Evolutionary conservation across 495 filamentous ascomycete species (phyloP), one percentile per base, ranked within the genome.

Genomic region (Penicillium argentinense): DNA sequence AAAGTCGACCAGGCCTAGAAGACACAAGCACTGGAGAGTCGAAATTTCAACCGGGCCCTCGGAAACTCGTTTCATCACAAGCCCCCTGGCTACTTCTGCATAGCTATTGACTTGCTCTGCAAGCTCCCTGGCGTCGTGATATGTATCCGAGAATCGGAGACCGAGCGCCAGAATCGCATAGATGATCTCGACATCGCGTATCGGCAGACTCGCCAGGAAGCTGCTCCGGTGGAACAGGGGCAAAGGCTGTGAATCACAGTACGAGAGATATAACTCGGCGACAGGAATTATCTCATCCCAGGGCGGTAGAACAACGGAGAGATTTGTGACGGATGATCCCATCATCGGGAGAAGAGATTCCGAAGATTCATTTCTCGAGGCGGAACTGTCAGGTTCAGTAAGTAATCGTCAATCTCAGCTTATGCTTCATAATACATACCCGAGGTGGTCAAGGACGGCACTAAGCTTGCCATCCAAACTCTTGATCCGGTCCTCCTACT

Each of bases 1-100:
- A 48, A 74, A 75, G 29, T 77, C 73, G 9, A 77, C 65, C 22
- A 77, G 47, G 37, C 69, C 71, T 37, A 77, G 39, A 32, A 77
- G 60, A 40, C 71, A 74, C 8, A 77, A 54, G 33, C 65, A 64
- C 39, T 77, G 73, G 23, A 77, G 58, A 1, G 73, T 77, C 24
- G 72, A 74, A 12, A 77, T 53, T 43, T 77, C 73, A 11, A 77
- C 68, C 0, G 63, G 63, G 9, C 73, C 73, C 36, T 74, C 65
- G 16, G 67, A 69, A 6, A 74, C 59, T 49, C 67, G 63, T 40
- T 66, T 70, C 56, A 67, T 73, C 5, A 73, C 64, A 5, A 73
- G 59, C 5, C 53, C 59, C 16, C 72, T 56, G 7, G 73, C 68
- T n/a, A 68, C 66, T 52, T 75, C 69, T 1, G 68, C 59, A 57